Evolutionary conservation across 164 flowering plant genomes (phyloP).

Genomic region (Akebia trifoliata): DNA sequence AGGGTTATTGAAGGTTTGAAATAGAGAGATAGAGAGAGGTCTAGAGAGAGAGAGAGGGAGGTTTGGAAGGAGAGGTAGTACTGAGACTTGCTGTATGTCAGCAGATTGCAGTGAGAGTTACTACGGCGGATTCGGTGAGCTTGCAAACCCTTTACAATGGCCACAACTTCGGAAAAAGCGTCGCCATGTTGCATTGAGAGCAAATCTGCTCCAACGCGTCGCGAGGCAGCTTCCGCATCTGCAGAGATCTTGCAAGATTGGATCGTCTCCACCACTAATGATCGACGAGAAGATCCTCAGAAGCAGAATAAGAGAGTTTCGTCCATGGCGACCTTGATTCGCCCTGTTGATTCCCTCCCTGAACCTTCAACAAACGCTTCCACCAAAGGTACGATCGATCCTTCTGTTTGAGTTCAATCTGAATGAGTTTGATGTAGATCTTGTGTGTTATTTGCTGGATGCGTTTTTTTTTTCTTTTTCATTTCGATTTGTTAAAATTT

Average conservation of each 20-base stretch:
- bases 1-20: not conserved
- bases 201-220: constrained; percentile 10
- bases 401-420: too few species aligned
- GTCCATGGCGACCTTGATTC: constrained; percentile 46
- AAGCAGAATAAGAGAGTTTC: constrained; percentile 22
- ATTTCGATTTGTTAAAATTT: too few species aligned
- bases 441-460: not conserved
- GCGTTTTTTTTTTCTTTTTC: too few species aligned
- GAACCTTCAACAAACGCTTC: constrained; percentile 41
- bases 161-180: constrained; percentile 88
- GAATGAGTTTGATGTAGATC: not conserved
- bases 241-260: constrained; percentile 35
- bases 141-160: constrained; percentile 83
- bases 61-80: constrained; percentile 6
- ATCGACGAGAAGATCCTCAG: not conserved
- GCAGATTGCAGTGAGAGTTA: constrained; percentile 31
- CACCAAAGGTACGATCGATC: constrained; percentile 30
- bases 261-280: constrained; percentile 24
- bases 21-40: not conserved
- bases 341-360: constrained; percentile 41
- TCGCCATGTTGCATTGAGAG: constrained; percentile 30
- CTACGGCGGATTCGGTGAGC: constrained; percentile 71
- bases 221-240: constrained; percentile 10
- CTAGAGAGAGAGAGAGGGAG: constrained; percentile 3
- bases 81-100: constrained; percentile 75